A percentile compares a stretch with the other conserved stretches of the same genome.
Evolutionary conservation across 2,329 filamentous ascomycete species (phyloP).

Genomic region (Hirsutella minnesotensis): DNA sequence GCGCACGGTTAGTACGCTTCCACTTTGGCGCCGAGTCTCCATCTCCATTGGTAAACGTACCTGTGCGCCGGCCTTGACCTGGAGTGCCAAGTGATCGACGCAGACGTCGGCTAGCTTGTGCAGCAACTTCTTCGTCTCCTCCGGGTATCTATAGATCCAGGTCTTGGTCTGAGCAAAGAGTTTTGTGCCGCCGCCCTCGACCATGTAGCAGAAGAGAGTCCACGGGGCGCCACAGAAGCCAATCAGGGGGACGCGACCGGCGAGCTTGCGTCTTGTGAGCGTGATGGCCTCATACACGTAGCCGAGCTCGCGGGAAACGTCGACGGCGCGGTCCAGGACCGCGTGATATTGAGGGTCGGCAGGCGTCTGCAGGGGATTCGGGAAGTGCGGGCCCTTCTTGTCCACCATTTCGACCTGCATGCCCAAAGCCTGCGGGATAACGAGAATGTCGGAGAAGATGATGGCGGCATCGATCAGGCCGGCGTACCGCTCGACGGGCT

Average conservation of each 20-base stretch:
- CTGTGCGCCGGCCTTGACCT: conserved; percentile 89
- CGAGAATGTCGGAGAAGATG: conserved; percentile 97
- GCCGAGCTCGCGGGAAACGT: conserved; percentile 72
- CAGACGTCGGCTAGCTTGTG: conserved; percentile 91
- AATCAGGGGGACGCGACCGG: conserved; percentile 81
- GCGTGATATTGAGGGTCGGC: conserved; percentile 72
- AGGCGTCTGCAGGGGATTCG: conserved; percentile 66
- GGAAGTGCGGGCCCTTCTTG: conserved; percentile 93
- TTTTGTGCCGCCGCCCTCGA: conserved; percentile 93
- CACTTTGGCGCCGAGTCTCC: too few species aligned
- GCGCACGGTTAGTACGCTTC: neutral
- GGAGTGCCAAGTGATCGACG: conserved; percentile 84
- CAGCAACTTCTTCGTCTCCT: conserved; percentile 68
- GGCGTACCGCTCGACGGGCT: conserved; percentile 83
- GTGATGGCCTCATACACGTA: conserved; percentile 97
- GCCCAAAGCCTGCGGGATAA: conserved; percentile 94
- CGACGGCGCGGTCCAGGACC: conserved; percentile 66
- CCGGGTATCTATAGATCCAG: conserved; percentile 85
- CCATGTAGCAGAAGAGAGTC: conserved; percentile 98
- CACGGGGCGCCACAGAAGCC: conserved; percentile 96
- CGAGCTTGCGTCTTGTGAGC: conserved; percentile 75
- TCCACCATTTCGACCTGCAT: conserved; percentile 99
- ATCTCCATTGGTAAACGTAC: conserved; percentile 29
- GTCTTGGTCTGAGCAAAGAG: conserved; percentile 90
- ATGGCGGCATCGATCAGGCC: conserved; percentile 93